Conservation (phyloP, 2,329 filamentous ascomycete species). For the Diplodia scrobiculata region DNA sequence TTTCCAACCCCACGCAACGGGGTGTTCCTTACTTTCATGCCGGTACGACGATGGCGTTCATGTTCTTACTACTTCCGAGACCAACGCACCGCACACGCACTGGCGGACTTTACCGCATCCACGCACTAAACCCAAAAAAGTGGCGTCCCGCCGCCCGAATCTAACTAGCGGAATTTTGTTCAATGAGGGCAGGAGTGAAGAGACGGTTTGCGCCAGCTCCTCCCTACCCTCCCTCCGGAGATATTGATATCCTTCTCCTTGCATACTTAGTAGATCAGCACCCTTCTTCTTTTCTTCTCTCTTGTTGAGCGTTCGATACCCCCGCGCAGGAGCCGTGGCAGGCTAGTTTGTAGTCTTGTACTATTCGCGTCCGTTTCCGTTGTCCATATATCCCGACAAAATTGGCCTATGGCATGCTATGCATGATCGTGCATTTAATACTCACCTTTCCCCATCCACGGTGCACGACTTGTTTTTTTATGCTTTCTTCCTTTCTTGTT, state of each 20-base stretch:
- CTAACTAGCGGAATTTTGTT: conserved; percentile 1
- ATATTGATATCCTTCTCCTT: conserved; percentile 14
- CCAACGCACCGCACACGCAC: background rate
- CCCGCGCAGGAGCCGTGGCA: conserved; percentile 18
- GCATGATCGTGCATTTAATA: conserved; percentile 23
- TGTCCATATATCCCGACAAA: conserved; percentile 1
- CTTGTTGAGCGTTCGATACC: conserved; percentile 24
- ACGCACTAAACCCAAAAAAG: background rate
- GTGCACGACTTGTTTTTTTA: background rate
- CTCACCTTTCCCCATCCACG: background rate
- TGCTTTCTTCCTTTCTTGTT: background rate
- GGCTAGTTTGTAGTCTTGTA: background rate
- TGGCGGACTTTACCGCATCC: background rate
- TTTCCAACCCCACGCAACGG: background rate
- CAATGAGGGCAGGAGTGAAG: background rate
- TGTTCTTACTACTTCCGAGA: conserved; percentile 11
- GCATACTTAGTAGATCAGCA: background rate
- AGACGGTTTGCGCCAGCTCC: background rate
- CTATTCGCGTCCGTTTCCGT: background rate
- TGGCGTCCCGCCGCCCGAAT: background rate
- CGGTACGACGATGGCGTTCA: conserved; percentile 28
- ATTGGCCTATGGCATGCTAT: background rate
- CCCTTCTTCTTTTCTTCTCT: conserved; percentile 12
- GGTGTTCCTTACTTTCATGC: conserved; percentile 18
- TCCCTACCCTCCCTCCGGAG: background rate